Percentiles rank a stretch among this genome's conserved stretches.
These are phyloP conservation scores for Elasticomyces elasticus DNA, from an alignment of 495 filamentous ascomycete species.

Conservation along the genomic window DNA sequence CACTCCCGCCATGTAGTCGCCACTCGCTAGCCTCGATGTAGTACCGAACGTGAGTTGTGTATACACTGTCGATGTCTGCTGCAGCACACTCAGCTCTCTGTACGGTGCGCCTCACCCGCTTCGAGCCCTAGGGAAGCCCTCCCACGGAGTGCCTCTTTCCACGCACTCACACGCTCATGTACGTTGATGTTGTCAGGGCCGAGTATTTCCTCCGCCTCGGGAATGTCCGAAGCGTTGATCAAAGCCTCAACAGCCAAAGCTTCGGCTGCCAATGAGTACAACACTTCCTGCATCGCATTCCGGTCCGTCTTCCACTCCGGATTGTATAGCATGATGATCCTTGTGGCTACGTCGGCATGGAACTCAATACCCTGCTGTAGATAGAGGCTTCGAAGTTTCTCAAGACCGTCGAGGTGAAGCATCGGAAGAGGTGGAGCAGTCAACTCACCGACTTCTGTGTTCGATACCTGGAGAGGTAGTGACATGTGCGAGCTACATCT, in stretches of 20 bases:
- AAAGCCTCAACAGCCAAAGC: background rate
- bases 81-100: no score
- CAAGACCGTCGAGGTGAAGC: background rate
- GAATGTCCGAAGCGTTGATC: background rate
- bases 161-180: no score
- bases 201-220: background rate
- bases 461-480: background rate
- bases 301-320: background rate
- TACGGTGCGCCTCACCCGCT: no score
- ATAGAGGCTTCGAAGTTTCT: background rate
- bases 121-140: no score
- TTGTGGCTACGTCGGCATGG: background rate
- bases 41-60: no score
- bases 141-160: no score
- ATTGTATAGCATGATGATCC: background rate
- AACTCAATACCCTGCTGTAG: background rate
- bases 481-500: background rate
- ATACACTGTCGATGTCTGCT: no score
- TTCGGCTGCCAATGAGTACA: background rate
- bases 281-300: background rate
- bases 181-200: background rate
- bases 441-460: background rate
- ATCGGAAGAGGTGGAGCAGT: background rate
- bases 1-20: no score
- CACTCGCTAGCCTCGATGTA: no score